Base-by-base conservation (phyloP, 2,329 filamentous ascomycete species). In the Penicillium psychrosexuale region DNA sequence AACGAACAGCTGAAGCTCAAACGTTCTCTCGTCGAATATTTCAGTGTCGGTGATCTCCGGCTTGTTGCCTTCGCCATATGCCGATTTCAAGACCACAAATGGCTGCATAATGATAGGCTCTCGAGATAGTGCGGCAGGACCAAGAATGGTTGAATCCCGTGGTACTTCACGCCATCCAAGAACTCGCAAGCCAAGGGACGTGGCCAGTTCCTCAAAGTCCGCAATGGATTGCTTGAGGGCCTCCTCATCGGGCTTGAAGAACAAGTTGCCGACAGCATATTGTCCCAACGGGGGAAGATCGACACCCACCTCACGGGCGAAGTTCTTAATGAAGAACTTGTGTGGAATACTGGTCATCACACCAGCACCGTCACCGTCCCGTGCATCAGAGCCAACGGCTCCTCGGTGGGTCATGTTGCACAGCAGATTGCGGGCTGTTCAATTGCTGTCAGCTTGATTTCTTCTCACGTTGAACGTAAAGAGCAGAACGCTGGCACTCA, bases 351-450 rank as follows among this genome's bases (percentile, higher is more conserved):
- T 97, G 64, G 93, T 97, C 94, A 99, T 99, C 72, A 97, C 93
- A 84, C 94, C 94, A 68, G 94, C 94, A 75, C 94, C 94, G 74
- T 99, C 94, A 73, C 94, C 94, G 74, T 99, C 94, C 81, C 94
- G 89, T 71, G 91, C 91, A 81, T 99, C 94, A 58, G 94, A 97
- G 66, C 94, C 94, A 67, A 97, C 93, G 61, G 94, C 94, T 82
- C 94, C 94, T 75, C 94, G 89, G 82, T 99, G 94, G 82, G 94
- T 97, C 94, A 99, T 99, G 84, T 99, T 97, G 83, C 94, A 99
- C 61, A 99, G 86, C 59, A 99, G 82, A 77, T 92, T 96, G 64
- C 90, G 89, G 64, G 92, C 90, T 94, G 67, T 48, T 59, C 19
- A 15, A 40, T 51, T 39, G 7, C 30, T 19, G 22, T 53, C 38